Percentiles rank a stretch among this genome's conserved stretches.
phyloP scores from a whole-genome alignment of 2,329 filamentous ascomycete genomes.

The Teratosphaeria pseudoeucalypti region DNA sequence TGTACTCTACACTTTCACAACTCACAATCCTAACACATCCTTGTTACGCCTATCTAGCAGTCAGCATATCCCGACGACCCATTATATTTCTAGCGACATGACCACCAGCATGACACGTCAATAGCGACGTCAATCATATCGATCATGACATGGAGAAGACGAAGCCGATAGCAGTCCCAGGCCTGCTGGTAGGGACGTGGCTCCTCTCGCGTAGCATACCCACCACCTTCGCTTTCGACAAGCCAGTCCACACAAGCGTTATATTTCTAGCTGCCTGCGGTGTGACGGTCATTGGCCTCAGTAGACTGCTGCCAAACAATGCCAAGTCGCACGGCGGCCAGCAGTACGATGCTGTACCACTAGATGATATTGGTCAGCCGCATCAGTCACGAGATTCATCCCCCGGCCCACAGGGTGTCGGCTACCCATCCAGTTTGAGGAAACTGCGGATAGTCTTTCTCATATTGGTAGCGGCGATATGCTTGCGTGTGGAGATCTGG shows the following conservation, averaged over 20 bases:
- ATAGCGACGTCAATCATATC: background rate
- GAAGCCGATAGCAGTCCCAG: constrained; percentile 15
- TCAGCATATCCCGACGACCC: background rate
- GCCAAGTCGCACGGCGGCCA: constrained; percentile 12
- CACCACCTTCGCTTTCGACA: constrained; percentile 30
- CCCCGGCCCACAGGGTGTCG: constrained; percentile 11
- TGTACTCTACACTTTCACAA: too few relatives aligned
- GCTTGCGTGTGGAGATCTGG: constrained; percentile 28
- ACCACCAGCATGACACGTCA: background rate
- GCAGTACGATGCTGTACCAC: constrained; percentile 18
- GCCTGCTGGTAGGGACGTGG: constrained; percentile 19
- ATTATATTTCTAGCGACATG: background rate
- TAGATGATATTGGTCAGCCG: constrained; percentile 18
- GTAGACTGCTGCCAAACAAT: constrained; percentile 21
- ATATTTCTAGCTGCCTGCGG: constrained; percentile 33
- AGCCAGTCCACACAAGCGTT: constrained; percentile 35
- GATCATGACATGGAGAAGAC: constrained; percentile 10
- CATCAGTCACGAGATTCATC: constrained; percentile 13
- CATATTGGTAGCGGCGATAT: constrained; percentile 21
- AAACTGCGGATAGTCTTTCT: constrained; percentile 19
- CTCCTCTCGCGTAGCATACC: constrained; percentile 14
- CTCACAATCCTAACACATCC: too few relatives aligned
- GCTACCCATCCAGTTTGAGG: constrained; percentile 16
- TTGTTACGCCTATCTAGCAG: too few relatives aligned
- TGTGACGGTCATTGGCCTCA: constrained; percentile 27